Evolutionary conservation across 2,329 filamentous ascomycete species (phyloP), one percentile per base, ranked within the genome.

Genomic region (Epichloe bromicola): DNA sequence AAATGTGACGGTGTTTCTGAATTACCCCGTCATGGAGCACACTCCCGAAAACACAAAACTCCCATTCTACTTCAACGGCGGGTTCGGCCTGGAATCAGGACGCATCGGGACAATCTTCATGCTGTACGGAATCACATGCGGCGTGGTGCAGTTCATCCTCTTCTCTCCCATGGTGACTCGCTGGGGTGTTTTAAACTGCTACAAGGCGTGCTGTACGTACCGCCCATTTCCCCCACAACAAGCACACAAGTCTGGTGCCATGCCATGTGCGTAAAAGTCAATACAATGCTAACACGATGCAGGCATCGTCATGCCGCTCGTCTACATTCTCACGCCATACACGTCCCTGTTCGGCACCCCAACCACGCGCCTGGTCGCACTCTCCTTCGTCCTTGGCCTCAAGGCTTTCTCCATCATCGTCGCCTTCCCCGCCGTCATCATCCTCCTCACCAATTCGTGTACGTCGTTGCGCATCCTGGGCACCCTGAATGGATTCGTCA

Each of bases 401-500:
- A 94, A 95, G 65, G 83, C 85, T 10, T 76, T 86, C 50, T 79
- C 78, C 39, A 81, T 83, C 53, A 93, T 94, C 56, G 84, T 96
- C 60, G 85, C 85, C 1, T 96, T 96, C 64, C 91, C 93, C 0
- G 93, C 87, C 60, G 84, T 79, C 26, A 95, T 88, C 5, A 96
- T 97, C 58, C 74, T 97, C 46, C 76, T 97, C 38, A 96, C 90
- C 30, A 96, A 96, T 67, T 88, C 84, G 10, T 88, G 88, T 4
- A 69, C 75, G 1, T 89, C 84, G 50, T 70, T 95, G 15, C 60
- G 58, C 42, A 79, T 95, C 10, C 76, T 97, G 5, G 90, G 89
- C 1, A 96, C 90, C 0, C 70, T 97, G 51, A 97, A 97, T 61
- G 93, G 91, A 3, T 82, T 95, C 54, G 90, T 88, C 0, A 95